These are phyloP conservation scores for Phytophthora uliginosa DNA, from an alignment of 352 stramenopile species.

Conservation along the genomic window DNA sequence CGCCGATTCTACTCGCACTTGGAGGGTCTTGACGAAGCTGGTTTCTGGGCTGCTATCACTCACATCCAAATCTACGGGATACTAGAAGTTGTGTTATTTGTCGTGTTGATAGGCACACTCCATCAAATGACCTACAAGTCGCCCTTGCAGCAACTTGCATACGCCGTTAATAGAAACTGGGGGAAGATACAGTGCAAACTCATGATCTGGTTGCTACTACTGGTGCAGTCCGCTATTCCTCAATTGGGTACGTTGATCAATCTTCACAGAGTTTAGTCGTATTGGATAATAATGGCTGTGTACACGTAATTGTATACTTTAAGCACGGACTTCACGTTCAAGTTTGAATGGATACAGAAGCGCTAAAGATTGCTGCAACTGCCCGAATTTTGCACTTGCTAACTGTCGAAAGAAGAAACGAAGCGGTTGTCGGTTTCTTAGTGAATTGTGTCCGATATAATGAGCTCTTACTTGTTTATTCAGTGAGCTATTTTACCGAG, in stretches of 20 bases:
- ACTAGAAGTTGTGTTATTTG: constrained; percentile 24
- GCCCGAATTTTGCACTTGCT: no score
- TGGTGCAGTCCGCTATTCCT: constrained; percentile 29
- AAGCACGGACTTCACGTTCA: background rate
- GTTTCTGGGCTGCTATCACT: constrained; percentile 7
- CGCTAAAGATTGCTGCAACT: background rate
- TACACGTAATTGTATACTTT: background rate
- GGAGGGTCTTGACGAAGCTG: constrained; percentile 1
- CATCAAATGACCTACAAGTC: constrained; percentile 27
- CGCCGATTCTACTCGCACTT: constrained; percentile 37
- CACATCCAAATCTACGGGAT: constrained; percentile 23
- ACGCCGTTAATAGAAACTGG: constrained; percentile 23
- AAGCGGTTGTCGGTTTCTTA: no score
- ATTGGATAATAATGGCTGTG: background rate
- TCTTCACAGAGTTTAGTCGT: background rate
- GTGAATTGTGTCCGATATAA: no score
- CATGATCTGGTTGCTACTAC: constrained; percentile 29
- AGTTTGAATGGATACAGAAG: background rate
- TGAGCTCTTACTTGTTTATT: background rate
- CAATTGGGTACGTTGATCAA: constrained; percentile 22
- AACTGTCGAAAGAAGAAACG: no score
- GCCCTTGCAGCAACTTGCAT: constrained; percentile 32
- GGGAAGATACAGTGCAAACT: constrained; percentile 30
- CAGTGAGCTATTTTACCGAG: background rate
- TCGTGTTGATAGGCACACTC: constrained; percentile 8